Conservation (phyloP, 306 rosid species). For the Cicer pinnatifidum region DNA sequence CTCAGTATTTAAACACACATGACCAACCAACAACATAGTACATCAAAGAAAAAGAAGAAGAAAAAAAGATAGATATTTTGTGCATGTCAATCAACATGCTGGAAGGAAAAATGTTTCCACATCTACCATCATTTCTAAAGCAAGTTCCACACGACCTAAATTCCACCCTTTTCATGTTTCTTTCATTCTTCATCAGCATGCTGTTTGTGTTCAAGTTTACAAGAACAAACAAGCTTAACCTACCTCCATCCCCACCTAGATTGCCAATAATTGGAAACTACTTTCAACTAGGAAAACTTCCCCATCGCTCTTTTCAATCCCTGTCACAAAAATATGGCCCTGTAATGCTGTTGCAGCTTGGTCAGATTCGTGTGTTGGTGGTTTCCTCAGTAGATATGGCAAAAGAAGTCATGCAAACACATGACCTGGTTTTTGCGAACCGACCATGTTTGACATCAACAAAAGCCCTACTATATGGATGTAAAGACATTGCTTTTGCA, state of each 20-base stretch:
- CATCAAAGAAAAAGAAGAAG: not conserved
- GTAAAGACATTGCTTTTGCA: conserved; percentile 37
- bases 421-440: conserved; percentile 31
- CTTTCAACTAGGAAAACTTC: conserved; percentile 46
- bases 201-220: conserved; percentile 31
- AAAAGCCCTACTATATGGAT: conserved; percentile 33
- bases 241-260: conserved; percentile 44
- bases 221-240: conserved; percentile 29
- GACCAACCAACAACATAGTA: not conserved
- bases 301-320: conserved; percentile 39
- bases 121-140: conserved; percentile 2
- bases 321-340: conserved; percentile 41
- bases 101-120: conserved; percentile 17
- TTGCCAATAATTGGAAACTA: conserved; percentile 39
- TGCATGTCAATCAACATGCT: not conserved
- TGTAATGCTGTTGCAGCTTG: conserved; percentile 31
- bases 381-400: conserved; percentile 47
- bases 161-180: conserved; percentile 12
- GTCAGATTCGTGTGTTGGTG: conserved; percentile 41
- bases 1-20: not conserved
- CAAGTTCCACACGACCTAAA: not conserved
- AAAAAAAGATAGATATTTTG: not conserved
- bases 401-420: conserved; percentile 30
- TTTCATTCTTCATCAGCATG: conserved; percentile 38
- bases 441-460: conserved; percentile 35